These are phyloP conservation scores for Funneliformis caledonium DNA, from an alignment of 371 early-diverging fungal species.

Conservation along the genomic window DNA sequence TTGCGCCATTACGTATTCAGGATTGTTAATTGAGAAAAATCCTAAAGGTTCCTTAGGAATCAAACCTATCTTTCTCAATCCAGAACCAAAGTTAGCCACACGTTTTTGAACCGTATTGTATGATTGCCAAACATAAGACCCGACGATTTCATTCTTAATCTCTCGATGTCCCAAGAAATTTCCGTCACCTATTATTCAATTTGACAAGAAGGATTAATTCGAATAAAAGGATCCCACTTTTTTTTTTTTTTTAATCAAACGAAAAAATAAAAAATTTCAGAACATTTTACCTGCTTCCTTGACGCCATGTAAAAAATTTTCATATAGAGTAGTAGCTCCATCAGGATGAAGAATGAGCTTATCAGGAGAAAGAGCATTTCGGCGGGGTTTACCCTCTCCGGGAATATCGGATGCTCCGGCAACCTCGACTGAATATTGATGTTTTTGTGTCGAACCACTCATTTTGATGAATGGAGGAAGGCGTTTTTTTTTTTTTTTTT, in stretches of 20 bases:
- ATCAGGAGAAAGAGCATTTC: conserved; percentile 26
- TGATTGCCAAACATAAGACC: conserved; percentile 80
- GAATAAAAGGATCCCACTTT: too few species aligned
- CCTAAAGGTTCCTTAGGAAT: conserved; percentile 55
- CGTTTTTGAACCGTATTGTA: conserved; percentile 69
- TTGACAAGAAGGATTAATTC: too few species aligned
- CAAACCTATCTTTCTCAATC: conserved; percentile 56
- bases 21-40: conserved; percentile 75
- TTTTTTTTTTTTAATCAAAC: too few species aligned
- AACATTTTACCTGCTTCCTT: conserved; percentile 54
- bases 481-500: neutral
- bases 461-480: neutral
- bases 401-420: conserved; percentile 9
- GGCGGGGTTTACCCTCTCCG: conserved; percentile 41
- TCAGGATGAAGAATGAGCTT: conserved; percentile 19
- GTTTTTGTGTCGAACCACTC: neutral
- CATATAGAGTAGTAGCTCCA: conserved; percentile 58
- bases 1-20: conserved; percentile 37
- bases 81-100: conserved; percentile 74
- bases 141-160: conserved; percentile 46
- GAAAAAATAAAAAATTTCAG: neutral
- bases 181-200: conserved; percentile 3
- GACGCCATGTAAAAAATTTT: conserved; percentile 63
- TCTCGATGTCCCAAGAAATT: conserved; percentile 36
- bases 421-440: conserved; percentile 29